Base-by-base conservation (phyloP, 108 stramenopile species). In the Parietichytrium sp. region DNA sequence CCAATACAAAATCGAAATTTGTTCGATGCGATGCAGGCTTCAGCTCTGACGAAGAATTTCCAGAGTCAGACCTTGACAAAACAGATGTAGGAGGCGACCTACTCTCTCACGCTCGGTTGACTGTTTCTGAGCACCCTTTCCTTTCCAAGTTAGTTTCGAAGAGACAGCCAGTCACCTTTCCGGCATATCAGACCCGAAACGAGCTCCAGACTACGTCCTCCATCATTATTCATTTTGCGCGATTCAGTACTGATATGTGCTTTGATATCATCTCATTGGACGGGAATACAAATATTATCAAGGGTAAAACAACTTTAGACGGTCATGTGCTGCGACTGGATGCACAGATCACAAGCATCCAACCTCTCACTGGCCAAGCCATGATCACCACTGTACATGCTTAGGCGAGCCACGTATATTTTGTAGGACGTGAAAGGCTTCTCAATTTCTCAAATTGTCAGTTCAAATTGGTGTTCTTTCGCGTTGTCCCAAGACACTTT, bases 161-260 rank as follows among this genome's bases (percentile, higher is more conserved):
- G 33, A 42, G 20, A 12, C 42, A 10, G 8, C 61, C 36, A 25
- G 61, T 45, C 29, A 45, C 61, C 1, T 45, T 72, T 6, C 61
- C 61, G 15, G 61, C 38, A 13, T 72, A 42, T 42, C 10, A 15
- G 15, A 23, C 61, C 61, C 33, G 36, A 6, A 42, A n/a, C 13
- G 61, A 72, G 20, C 38, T 42, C n/a, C 61, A 10, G 10, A 15
- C 33, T 6, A 72, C 61, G 23, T 23, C 20, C 4, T 45, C 61
- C 29, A n/a, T 72, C 16, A 72, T 72, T 25, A 6, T 72, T 16
- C 61, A 72, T 42, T n/a, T 72, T 38, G 61, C 36, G 61, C 61
- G 61, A 33, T 12, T 72, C 29, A 27, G 45, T 27, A 42, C 45
- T 1, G 61, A 72, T 2, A 36, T 72, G 36, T 72, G 38, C 20